Base-by-base conservation (phyloP, 2,329 filamentous ascomycete genomes). In the Mycogone perniciosa region DNA sequence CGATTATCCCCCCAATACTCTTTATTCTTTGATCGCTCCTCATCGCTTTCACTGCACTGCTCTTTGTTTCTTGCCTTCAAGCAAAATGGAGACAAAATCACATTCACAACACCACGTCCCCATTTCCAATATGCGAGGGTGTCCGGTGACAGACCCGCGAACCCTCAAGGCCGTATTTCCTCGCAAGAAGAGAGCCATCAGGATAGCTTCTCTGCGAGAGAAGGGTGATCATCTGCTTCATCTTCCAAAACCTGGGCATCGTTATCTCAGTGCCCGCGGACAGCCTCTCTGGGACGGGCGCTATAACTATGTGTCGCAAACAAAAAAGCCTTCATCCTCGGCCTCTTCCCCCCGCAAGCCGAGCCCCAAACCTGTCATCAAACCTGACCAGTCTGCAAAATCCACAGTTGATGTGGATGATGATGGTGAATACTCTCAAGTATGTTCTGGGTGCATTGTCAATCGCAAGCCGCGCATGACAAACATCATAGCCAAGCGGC, bases 71-170 rank as follows among this genome's bases (percentile, higher is more conserved):
- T 31, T 26, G 31, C 27, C 31, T 33, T 6, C 34, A 39, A 30
- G 27, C 34, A 10, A 33, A 38, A 31, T 46, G 34, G 6, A 38
- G 20, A 38, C 9, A 33, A 11, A 13, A 39, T 7, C 4, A 44
- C 13, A 50, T 37, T 34, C 51, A 55, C 13, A 13, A 34, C 13
- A 55, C 13, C 20, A 34, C 13, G 50, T 56, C 44, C 53, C 56
- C 31, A 38, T 48, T 13, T 60, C 57, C 44, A 58, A 57, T 44
- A 34, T 52, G 31, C 53, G 52, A 11, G 52, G 44, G 27, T 47
- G 44, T 30, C 39, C 27, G 29, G 52, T 54, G 10, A 46, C 33
- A 34, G 43, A 26, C 29, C 20, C 38, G 13, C 39, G 20, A 47
- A 26, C 13, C 37, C 31, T 38, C 34, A 11, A 31, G 31, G 34